These are phyloP conservation scores for Allodekkera sacchari DNA, from an alignment of 805 yeast genomes.

Conservation along the genomic window DNA sequence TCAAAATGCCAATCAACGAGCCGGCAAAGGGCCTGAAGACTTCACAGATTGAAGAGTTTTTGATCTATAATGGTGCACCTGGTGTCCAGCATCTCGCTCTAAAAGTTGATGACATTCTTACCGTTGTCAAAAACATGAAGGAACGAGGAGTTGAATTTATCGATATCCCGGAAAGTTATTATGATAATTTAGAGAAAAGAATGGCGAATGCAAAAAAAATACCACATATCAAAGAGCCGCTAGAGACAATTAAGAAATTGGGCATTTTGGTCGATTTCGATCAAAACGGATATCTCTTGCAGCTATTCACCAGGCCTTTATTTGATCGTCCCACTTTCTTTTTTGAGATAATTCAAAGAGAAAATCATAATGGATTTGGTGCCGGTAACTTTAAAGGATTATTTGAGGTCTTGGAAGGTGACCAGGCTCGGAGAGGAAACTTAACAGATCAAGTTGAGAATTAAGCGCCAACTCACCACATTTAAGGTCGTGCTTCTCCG, in stretches of 20 bases:
- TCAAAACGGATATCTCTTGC: conserved; percentile 66
- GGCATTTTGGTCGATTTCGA: conserved; percentile 73
- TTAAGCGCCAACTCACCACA: too few relatives aligned
- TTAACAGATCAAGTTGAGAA: conserved; percentile 23
- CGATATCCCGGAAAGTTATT: conserved; percentile 49
- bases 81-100: conserved; percentile 84
- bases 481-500: too few relatives aligned
- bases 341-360: conserved; percentile 72
- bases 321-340: conserved; percentile 77
- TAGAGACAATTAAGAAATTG: conserved; percentile 39
- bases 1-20: conserved; percentile 81
- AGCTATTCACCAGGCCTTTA: conserved; percentile 70
- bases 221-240: conserved; percentile 41
- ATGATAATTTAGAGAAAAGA: conserved; percentile 38
- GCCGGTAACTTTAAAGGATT: conserved; percentile 82
- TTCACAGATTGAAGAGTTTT: conserved; percentile 78
- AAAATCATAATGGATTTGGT: conserved; percentile 79
- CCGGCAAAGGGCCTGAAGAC: conserved; percentile 62
- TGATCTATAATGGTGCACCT: conserved; percentile 68
- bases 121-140: conserved; percentile 43
- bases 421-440: conserved; percentile 66
- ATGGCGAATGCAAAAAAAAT: conserved; percentile 30
- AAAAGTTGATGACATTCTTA: conserved; percentile 50
- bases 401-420: conserved; percentile 74
- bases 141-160: conserved; percentile 68